phyloP scores from a whole-genome alignment of 2,329 filamentous ascomycete genomes.

The Ceratocystis lukuohia region DNA sequence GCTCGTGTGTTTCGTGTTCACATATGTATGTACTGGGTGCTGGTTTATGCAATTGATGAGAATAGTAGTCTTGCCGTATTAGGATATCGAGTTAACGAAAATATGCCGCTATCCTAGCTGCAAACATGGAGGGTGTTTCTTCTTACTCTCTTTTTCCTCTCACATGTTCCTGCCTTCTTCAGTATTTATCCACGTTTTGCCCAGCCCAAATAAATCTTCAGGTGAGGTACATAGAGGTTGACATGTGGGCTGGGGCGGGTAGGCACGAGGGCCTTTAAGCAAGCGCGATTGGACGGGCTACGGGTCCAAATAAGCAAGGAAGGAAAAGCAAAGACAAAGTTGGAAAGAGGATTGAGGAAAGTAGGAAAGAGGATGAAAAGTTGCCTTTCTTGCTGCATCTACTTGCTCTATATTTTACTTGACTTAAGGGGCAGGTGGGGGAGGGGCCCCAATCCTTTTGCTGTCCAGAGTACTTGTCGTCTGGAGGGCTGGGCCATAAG shows the following conservation, averaged over 20 bases:
- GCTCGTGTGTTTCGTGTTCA: too few species aligned
- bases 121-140: too few species aligned
- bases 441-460: not conserved
- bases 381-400: not conserved
- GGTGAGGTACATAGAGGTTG: not conserved
- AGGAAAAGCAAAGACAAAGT: not conserved
- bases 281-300: conserved; percentile 10
- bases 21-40: too few species aligned
- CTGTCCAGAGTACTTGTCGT: not conserved
- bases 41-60: not conserved
- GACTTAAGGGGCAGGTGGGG: conserved; percentile 7
- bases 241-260: not conserved
- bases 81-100: not conserved
- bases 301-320: not conserved
- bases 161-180: not conserved
- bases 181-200: not conserved
- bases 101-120: not conserved
- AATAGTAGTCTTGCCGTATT: not conserved
- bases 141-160: too few species aligned
- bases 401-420: not conserved
- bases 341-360: not conserved
- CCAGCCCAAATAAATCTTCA: not conserved
- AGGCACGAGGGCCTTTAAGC: not conserved
- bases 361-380: not conserved
- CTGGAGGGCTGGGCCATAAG: not conserved